These are phyloP conservation scores for Maudiozyma serrabonitensis DNA, from an alignment of 805 yeast species.

Conservation along the genomic window DNA sequence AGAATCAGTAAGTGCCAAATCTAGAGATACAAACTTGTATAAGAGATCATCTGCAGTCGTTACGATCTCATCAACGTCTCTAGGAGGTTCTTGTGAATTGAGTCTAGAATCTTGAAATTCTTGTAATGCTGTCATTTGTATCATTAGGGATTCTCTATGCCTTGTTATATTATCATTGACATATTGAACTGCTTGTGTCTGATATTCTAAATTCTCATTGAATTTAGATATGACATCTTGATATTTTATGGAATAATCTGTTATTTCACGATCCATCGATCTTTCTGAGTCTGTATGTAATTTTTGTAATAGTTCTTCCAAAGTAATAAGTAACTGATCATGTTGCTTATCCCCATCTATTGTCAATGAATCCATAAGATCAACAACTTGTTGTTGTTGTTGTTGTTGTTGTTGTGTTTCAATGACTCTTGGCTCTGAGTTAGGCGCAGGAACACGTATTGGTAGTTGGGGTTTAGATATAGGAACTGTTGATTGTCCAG, in stretches of 20 bases:
- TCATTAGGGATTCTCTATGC: neutral
- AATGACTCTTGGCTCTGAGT: neutral
- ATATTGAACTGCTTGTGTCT: neutral
- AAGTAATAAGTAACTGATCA: neutral
- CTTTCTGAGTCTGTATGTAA: neutral
- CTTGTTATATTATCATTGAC: neutral
- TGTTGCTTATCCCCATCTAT: neutral
- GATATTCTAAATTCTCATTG: conserved; percentile 1
- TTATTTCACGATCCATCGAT: neutral
- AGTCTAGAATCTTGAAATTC: conserved; percentile 13
- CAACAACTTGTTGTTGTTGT: neutral
- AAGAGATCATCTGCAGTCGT: conserved; percentile 49
- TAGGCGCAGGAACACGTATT: neutral
- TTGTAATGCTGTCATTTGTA: conserved; percentile 9
- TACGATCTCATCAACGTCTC: conserved; percentile 19
- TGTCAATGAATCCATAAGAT: neutral
- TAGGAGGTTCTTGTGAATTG: conserved; percentile 30
- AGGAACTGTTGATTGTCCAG: neutral
- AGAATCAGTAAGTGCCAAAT: conserved; percentile 64
- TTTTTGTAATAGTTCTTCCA: neutral
- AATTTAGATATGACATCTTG: neutral
- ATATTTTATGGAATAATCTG: neutral
- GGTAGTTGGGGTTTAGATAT: neutral
- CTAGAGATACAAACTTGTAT: conserved; percentile 45
- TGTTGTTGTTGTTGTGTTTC: neutral